Evolutionary conservation across 2,329 filamentous ascomycete genomes (phyloP).

Genomic region (Shiraia sp.): DNA sequence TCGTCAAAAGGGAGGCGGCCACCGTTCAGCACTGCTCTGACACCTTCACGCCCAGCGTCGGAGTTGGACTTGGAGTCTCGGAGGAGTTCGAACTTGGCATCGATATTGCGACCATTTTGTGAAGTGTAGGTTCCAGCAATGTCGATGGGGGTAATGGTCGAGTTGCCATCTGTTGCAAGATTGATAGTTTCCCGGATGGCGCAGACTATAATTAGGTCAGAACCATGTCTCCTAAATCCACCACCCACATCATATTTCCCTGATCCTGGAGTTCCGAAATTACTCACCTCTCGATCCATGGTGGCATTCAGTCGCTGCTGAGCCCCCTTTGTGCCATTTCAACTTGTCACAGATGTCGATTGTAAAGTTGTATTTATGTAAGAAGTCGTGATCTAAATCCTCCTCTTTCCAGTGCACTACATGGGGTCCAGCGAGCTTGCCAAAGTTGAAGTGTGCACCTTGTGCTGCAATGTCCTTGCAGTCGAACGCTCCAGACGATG

Average conservation of each 20-base stretch:
- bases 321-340: conserved; percentile 59
- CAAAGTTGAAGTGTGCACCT: conserved; percentile 66
- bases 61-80: conserved; percentile 65
- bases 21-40: conserved; percentile 70
- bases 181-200: conserved; percentile 67
- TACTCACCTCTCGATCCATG: conserved; percentile 60
- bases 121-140: conserved; percentile 73
- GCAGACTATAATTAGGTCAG: conserved; percentile 62
- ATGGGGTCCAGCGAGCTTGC: conserved; percentile 67
- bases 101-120: conserved; percentile 59
- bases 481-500: conserved; percentile 50
- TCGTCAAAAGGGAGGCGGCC: conserved; percentile 53
- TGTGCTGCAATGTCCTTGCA: conserved; percentile 67
- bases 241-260: too few relatives aligned
- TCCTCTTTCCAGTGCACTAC: conserved; percentile 62
- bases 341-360: conserved; percentile 75
- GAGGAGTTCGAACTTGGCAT: conserved; percentile 68
- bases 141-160: conserved; percentile 64
- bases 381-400: conserved; percentile 51
- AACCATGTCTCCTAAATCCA: too few relatives aligned
- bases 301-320: conserved; percentile 64
- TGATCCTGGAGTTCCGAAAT: conserved; percentile 50
- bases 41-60: conserved; percentile 70
- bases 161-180: conserved; percentile 53
- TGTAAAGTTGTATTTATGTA: conserved; percentile 78